Percentiles rank a stretch among this genome's conserved stretches.
Conservation (phyloP, 2,329 filamentous ascomycete genomes). For the Fusarium dlaminii region DNA sequence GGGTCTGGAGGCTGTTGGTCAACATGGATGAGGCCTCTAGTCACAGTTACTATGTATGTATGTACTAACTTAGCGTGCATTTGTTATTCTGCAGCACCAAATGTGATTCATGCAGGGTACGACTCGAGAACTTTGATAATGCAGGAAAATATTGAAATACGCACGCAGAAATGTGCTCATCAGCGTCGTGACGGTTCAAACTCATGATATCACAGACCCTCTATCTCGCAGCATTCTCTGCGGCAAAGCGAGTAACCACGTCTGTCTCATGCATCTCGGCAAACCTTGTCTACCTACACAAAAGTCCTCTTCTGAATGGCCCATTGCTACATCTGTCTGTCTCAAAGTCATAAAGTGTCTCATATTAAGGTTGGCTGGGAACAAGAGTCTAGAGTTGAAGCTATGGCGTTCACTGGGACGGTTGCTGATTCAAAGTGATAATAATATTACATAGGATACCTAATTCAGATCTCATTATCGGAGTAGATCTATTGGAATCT, state of each 20-base stretch:
- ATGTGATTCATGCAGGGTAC: constrained; percentile 42
- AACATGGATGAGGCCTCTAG: constrained; percentile 12
- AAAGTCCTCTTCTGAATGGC: background rate
- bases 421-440: background rate
- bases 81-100: constrained; percentile 19
- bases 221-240: constrained; percentile 4
- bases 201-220: background rate
- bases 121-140: constrained; percentile 29
- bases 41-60: background rate
- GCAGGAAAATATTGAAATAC: background rate
- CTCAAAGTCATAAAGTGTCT: constrained; percentile 1
- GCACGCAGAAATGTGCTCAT: constrained; percentile 15
- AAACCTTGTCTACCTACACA: constrained; percentile 9
- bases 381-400: background rate
- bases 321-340: constrained; percentile 1
- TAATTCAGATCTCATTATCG: background rate
- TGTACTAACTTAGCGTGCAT: background rate
- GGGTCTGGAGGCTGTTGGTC: background rate
- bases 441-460: background rate
- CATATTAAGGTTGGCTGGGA: background rate
- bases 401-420: background rate
- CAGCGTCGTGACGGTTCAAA: background rate
- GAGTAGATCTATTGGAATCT: background rate
- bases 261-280: background rate
- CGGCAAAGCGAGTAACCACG: constrained; percentile 9